These are phyloP conservation scores for Prunella vulgaris DNA, from an alignment of 257 asterid genomes.

Conservation along the genomic window DNA sequence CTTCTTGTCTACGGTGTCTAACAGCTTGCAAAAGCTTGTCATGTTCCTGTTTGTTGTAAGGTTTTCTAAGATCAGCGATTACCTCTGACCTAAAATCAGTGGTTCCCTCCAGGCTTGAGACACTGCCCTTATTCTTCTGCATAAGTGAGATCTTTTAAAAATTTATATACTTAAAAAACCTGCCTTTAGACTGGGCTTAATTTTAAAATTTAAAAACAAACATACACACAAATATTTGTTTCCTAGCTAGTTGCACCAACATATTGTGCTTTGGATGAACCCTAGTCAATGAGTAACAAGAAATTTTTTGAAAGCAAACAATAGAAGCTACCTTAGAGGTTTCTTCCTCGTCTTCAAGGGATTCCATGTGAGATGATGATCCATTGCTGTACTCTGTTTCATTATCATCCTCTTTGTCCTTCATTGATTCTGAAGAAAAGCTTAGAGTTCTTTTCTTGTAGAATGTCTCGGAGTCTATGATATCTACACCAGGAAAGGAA, in stretches of 20 bases:
- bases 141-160: conserved; percentile 10
- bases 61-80: conserved; percentile 27
- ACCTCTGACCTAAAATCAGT: conserved; percentile 25
- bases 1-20: conserved; percentile 5
- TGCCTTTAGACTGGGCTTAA: no score
- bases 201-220: no score
- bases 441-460: background rate
- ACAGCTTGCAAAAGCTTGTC: conserved; percentile 28
- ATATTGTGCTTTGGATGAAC: no score
- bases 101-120: background rate
- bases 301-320: no score
- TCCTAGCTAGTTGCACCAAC: background rate
- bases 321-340: background rate
- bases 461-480: background rate
- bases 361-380: no score
- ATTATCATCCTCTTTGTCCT: background rate
- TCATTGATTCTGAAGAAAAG: background rate
- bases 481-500: background rate
- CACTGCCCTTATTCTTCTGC: conserved; percentile 28
- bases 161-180: background rate
- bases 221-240: background rate
- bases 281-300: no score
- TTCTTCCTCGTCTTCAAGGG: background rate
- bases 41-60: conserved; percentile 37
- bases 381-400: background rate